Base-by-base conservation (phyloP, 306 rosid species). In the Sicyos baderoa region DNA sequence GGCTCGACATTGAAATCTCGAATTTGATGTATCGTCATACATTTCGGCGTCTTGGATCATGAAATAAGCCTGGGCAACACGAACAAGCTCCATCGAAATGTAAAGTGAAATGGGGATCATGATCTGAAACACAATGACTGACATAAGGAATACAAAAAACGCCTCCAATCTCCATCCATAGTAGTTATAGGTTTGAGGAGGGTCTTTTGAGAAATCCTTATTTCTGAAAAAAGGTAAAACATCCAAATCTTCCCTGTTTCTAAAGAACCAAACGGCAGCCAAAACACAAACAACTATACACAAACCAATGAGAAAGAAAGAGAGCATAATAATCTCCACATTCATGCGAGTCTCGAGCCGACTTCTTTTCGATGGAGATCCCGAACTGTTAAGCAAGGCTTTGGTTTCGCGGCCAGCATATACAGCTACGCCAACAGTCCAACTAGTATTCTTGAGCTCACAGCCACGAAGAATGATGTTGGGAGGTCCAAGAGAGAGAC, bases 331-430 rank as follows among this genome's bases (percentile, higher is more conserved):
- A 83, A 93, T 88, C 86, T 93, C 96, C 0, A n/a, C 21, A 82
- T 93, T 93, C 98, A 88, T 93, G 6, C 79, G 91, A 52, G 88
- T 89, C 89, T 89, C 97, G 0, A 93, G 96, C 68, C 85, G 85
- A 65, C 98, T 93, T 78, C 97, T 85, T 81, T 93, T 93, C 15
- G 98, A 93, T 25, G 97, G 96, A 80, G 98, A 94, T 55, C 97
- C 97, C 0, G 98, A 82, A 77, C 69, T 90, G 74, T 93, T 93
- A 50, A 89, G 91, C 97, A 93, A 88, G 66, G 78, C 96, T 78
- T 89, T 93, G 19, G 98, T 93, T 79, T 93, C 96, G n/a, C 78
- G 47, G 14, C 98, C 98, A 62, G 87, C 85, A 82, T 93, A 93
- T 53, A 90, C 98, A 0, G 81, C 90, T 73, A 90, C 91, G 18